These are phyloP conservation scores for Quercus lobata DNA, from an alignment of 331 rosid genomes.

Conservation along the genomic window DNA sequence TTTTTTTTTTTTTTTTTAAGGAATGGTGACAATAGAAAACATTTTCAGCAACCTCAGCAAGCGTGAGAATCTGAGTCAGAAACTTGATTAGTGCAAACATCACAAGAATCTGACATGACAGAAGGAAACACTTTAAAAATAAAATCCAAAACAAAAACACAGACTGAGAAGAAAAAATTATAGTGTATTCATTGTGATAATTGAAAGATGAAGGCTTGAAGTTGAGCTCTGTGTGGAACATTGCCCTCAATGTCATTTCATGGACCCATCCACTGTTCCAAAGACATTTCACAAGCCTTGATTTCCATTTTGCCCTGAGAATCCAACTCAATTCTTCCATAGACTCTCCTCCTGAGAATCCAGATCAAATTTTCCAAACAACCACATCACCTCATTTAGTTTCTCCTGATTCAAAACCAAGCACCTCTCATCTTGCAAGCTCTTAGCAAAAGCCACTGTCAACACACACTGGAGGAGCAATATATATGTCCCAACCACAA, in stretches of 20 bases:
- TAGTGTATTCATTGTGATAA: conserved; percentile 34
- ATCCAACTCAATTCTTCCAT: conserved; percentile 33
- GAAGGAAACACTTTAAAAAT: no score
- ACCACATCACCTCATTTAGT: conserved; percentile 38
- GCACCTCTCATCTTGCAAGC: conserved; percentile 60
- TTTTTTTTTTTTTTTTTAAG: no score
- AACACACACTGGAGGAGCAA: conserved; percentile 70
- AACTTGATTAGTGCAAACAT: conserved; percentile 2
- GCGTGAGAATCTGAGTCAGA: conserved; percentile 8
- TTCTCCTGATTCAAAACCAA: conserved; percentile 42
- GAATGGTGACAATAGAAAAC: no score
- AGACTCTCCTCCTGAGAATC: conserved; percentile 27
- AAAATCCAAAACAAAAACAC: background rate
- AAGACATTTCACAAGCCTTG: conserved; percentile 37
- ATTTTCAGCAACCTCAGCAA: conserved; percentile 12
- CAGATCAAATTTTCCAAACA: conserved; percentile 36
- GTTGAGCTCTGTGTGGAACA: conserved; percentile 50
- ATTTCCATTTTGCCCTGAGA: conserved; percentile 56
- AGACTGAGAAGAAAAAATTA: background rate
- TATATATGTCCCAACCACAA: conserved; percentile 73
- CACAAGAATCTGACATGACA: no score
- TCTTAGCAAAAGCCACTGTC: conserved; percentile 55
- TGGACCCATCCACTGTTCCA: conserved; percentile 73
- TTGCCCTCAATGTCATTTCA: conserved; percentile 93
- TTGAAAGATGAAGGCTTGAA: conserved; percentile 30